A percentile compares a stretch with the other conserved stretches of the same genome.
These are phyloP conservation scores for Sclerotinia trifoliorum DNA, from an alignment of 2,329 filamentous ascomycete species.

Conservation along the genomic window DNA sequence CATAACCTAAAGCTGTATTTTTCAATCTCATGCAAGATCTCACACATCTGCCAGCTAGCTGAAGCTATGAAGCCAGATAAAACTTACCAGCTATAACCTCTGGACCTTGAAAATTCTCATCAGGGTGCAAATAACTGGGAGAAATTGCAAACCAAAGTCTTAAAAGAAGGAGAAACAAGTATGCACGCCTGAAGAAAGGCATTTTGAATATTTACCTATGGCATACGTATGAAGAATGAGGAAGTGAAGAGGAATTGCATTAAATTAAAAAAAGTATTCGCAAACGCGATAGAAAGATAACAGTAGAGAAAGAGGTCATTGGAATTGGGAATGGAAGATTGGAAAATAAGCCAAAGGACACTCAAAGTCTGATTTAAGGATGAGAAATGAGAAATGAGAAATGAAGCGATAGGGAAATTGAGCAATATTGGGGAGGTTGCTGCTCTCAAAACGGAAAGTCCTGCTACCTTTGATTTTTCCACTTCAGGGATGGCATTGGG, in stretches of 20 bases:
- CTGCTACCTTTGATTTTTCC: constrained; percentile 8
- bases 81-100: constrained; percentile 90
- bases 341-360: neutral
- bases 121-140: constrained; percentile 94
- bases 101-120: constrained; percentile 98
- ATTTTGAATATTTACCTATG: constrained; percentile 47
- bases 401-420: too few relatives aligned
- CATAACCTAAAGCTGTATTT: neutral
- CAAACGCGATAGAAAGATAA: constrained; percentile 28
- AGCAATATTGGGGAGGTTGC: neutral
- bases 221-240: constrained; percentile 23
- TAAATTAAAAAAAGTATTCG: constrained; percentile 27
- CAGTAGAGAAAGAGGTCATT: constrained; percentile 14
- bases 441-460: neutral
- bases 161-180: constrained; percentile 79
- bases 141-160: constrained; percentile 92
- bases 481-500: constrained; percentile 29
- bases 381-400: neutral
- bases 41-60: constrained; percentile 6
- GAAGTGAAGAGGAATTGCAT: neutral
- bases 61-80: constrained; percentile 6
- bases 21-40: neutral
- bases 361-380: neutral
- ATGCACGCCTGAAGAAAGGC: constrained; percentile 59
- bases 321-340: neutral